These are phyloP conservation scores for Hirsutella minnesotensis DNA, from an alignment of 2,329 filamentous ascomycete genomes.

Conservation along the genomic window DNA sequence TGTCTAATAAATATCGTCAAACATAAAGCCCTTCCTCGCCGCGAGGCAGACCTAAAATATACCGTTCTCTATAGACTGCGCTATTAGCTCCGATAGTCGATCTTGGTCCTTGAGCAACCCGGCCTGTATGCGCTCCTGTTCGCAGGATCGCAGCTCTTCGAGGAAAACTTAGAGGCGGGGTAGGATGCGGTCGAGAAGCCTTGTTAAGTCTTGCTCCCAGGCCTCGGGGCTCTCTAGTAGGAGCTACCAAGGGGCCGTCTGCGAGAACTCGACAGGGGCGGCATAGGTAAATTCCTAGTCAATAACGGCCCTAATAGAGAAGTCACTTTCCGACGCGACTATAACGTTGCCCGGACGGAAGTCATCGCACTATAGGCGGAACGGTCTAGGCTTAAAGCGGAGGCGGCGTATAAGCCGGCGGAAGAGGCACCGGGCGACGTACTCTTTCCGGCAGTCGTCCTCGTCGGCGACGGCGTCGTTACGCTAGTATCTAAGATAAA, in stretches of 20 bases:
- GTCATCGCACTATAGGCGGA: conserved; percentile 18
- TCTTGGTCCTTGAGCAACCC: conserved; percentile 1
- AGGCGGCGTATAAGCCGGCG: conserved; percentile 15
- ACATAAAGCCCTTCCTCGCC: conserved; percentile 2
- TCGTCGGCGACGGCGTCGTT: conserved; percentile 21
- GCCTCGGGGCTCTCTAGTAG: conserved; percentile 18
- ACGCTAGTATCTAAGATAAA: conserved; percentile 24
- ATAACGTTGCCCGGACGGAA: conserved; percentile 20
- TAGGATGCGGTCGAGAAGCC: conserved; percentile 20
- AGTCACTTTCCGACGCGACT: conserved; percentile 9
- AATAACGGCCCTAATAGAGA: conserved; percentile 19
- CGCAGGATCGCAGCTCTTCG: conserved; percentile 15
- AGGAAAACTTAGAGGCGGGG: conserved; percentile 20
- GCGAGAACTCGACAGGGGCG: conserved; percentile 19
- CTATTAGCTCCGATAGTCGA: conserved; percentile 2
- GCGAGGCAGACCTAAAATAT: conserved; percentile 3
- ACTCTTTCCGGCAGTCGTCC: conserved; percentile 27
- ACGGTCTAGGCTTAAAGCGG: conserved; percentile 8
- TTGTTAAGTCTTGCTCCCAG: conserved; percentile 16
- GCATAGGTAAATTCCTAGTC: conserved; percentile 28
- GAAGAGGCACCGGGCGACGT: conserved; percentile 22
- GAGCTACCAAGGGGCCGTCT: conserved; percentile 27
- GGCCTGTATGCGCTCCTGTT: conserved; percentile 8
- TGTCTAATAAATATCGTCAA: conserved; percentile 3
- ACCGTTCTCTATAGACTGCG: conserved; percentile 1